A percentile compares a stretch with the other conserved stretches of the same genome.
Evolutionary conservation across 345 rosid species (phyloP).

Genomic region (Passiflora organensis): DNA sequence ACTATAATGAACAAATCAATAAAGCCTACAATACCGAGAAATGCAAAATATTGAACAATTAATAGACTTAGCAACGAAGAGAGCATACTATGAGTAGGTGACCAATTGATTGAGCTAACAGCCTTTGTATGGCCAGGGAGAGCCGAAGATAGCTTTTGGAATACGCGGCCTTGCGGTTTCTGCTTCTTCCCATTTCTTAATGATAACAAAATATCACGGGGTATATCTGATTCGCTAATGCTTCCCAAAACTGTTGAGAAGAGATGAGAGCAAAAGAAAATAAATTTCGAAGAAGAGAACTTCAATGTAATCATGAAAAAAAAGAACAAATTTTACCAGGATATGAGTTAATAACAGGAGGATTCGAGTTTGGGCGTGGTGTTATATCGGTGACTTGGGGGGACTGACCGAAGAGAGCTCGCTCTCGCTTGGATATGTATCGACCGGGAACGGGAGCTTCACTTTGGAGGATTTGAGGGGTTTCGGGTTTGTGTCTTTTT

Average conservation of each 20-base stretch:
- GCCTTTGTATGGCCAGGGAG: conserved; percentile 60
- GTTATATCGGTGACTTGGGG: neutral
- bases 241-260: conserved; percentile 50
- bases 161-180: conserved; percentile 28
- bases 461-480: conserved; percentile 7
- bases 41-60: neutral
- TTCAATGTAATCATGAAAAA: no score
- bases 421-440: conserved; percentile 68
- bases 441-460: conserved; percentile 55
- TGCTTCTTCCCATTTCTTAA: conserved; percentile 31
- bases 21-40: conserved; percentile 17
- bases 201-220: conserved; percentile 32
- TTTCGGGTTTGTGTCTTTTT: conserved; percentile 5
- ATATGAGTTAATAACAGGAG: neutral
- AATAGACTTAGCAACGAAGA: no score
- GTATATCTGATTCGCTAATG: conserved; percentile 43
- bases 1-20: conserved; percentile 45
- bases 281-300: no score
- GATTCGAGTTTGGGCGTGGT: conserved; percentile 5
- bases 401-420: conserved; percentile 29
- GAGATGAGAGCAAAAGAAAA: neutral
- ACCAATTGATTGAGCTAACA: conserved; percentile 70
- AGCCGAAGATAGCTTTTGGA: conserved; percentile 43
- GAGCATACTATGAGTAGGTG: conserved; percentile 57
- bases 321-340: neutral